These are phyloP conservation scores for Vitis amurensis DNA, from an alignment of 164 flowering plant genomes.

Conservation along the genomic window DNA sequence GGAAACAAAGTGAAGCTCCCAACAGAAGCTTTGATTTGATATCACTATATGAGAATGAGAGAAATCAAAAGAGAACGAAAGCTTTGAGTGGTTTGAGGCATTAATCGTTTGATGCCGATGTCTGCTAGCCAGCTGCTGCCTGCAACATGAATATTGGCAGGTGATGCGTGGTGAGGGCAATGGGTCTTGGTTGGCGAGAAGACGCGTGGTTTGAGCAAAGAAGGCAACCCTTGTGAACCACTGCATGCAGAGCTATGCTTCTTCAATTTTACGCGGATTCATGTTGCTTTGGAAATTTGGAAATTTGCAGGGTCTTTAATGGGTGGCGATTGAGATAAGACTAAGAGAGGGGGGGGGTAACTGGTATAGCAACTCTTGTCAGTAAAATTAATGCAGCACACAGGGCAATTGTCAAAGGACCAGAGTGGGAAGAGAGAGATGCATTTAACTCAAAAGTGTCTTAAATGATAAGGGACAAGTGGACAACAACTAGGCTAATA, in stretches of 20 bases:
- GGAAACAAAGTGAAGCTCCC: background rate
- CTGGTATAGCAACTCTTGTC: background rate
- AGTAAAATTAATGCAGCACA: background rate
- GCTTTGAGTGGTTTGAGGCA: background rate
- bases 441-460: too few relatives aligned
- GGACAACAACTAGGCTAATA: too few relatives aligned
- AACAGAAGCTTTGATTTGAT: background rate
- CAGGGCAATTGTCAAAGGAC: too few relatives aligned
- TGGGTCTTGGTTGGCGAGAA: constrained; percentile 5
- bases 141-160: too few relatives aligned
- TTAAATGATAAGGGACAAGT: too few relatives aligned
- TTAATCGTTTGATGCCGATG: background rate
- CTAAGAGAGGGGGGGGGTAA: background rate
- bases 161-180: background rate
- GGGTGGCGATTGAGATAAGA: constrained; percentile 9
- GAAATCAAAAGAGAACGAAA: background rate
- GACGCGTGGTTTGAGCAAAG: constrained; percentile 12
- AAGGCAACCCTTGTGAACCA: background rate
- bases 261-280: constrained; percentile 1
- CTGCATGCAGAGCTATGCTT: constrained; percentile 13
- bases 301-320: background rate
- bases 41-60: background rate
- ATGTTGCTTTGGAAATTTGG: constrained; percentile 7
- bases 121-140: too few relatives aligned
- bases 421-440: background rate